Evolutionary conservation across 2,329 filamentous ascomycete species (phyloP).

Genomic region (Microcyclosporella mali): DNA sequence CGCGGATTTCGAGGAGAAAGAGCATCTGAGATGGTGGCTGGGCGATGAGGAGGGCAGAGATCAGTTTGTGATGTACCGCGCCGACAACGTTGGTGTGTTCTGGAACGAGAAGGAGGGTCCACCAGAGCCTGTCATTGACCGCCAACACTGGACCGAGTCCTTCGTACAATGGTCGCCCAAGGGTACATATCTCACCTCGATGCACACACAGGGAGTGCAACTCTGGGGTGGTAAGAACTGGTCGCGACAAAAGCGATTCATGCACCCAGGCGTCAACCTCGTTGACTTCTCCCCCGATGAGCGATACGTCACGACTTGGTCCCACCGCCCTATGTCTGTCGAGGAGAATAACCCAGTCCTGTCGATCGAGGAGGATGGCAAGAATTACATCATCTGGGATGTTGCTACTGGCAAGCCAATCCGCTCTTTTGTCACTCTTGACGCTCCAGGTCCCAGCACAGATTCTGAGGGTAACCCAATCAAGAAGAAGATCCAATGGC

Average conservation of each 20-base stretch:
- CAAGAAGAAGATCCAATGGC: constrained; percentile 96
- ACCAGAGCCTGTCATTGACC: constrained; percentile 83
- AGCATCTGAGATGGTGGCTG: constrained; percentile 91
- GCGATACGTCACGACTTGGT: constrained; percentile 95
- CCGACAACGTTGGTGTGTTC: constrained; percentile 86
- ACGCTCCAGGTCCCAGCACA: constrained; percentile 58
- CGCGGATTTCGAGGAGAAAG: constrained; percentile 81
- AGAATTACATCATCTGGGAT: constrained; percentile 99
- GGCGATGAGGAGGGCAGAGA: constrained; percentile 84
- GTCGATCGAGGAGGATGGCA: constrained; percentile 82
- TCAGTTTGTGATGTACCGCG: constrained; percentile 91
- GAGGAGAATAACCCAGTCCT: constrained; percentile 78
- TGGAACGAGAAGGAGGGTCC: constrained; percentile 97
- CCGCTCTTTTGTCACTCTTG: constrained; percentile 87
- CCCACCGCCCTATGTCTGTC: constrained; percentile 84
- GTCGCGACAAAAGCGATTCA: constrained; percentile 85
- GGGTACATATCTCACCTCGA: constrained; percentile 88
- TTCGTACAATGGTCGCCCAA: constrained; percentile 97
- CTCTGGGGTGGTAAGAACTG: constrained; percentile 91
- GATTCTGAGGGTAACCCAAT: constrained; percentile 58
- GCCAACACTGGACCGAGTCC: constrained; percentile 93
- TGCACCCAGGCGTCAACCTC: constrained; percentile 91
- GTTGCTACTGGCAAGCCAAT: constrained; percentile 82
- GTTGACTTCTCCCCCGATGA: constrained; percentile 92
- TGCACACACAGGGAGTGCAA: constrained; percentile 93